These are phyloP conservation scores for Musa balbisiana DNA, from an alignment of 202 grass and related monocot species.

Conservation along the genomic window DNA sequence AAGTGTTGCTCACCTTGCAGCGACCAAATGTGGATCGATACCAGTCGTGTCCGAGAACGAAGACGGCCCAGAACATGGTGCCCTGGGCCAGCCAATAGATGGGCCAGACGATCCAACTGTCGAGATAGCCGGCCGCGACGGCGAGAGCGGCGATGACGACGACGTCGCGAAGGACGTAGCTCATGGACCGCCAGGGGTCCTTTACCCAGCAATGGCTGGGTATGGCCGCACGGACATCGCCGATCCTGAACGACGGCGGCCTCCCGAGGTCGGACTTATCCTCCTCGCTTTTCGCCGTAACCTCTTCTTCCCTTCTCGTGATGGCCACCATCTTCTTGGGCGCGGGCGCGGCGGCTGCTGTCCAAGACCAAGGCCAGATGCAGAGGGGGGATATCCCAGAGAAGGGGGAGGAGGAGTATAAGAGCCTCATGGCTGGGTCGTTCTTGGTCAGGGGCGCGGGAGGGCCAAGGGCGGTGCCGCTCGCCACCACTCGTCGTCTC, in stretches of 20 bases:
- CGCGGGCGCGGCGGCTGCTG: too few species aligned
- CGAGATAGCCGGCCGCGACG: conserved; percentile 4
- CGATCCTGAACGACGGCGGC: conserved; percentile 75
- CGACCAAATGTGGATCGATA: background rate
- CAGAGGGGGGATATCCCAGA: background rate
- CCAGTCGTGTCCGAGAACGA: conserved; percentile 52
- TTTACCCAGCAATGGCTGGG: conserved; percentile 54
- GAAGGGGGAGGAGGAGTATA: background rate
- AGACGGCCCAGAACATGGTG: conserved; percentile 52
- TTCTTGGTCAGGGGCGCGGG: too few species aligned
- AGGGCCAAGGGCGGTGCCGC: too few species aligned
- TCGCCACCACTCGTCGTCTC: too few species aligned
- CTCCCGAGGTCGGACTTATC: conserved; percentile 33
- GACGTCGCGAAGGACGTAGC: conserved; percentile 49
- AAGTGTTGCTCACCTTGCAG: too few species aligned
- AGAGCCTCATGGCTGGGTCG: background rate
- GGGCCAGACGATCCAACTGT: conserved; percentile 36
- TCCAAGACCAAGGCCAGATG: background rate
- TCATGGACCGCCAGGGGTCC: conserved; percentile 45
- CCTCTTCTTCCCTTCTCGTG: too few species aligned
- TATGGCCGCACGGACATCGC: conserved; percentile 58
- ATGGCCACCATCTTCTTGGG: background rate
- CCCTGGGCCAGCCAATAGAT: conserved; percentile 42
- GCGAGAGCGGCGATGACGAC: conserved; percentile 26
- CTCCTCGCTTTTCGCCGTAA: background rate